Percentiles rank a stretch among this genome's conserved stretches.
Conservation (phyloP, 805 yeast genomes). For the Zygotorulaspora danielsina region DNA sequence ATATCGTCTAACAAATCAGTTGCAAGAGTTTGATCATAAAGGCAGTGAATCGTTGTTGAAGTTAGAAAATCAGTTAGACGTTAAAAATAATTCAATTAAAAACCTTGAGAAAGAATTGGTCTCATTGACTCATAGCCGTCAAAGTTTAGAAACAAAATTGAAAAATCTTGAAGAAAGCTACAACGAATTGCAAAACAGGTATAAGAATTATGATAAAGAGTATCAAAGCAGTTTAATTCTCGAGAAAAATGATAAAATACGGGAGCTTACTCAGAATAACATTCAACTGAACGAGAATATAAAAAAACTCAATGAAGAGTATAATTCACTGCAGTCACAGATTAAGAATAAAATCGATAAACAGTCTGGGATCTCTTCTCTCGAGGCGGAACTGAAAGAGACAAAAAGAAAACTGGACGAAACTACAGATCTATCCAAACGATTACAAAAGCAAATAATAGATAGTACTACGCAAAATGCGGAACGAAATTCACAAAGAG, state of each 20-base stretch:
- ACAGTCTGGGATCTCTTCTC: not conserved
- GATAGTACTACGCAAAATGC: slow-evolving; percentile 22
- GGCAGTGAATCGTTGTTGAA: slow-evolving; percentile 14
- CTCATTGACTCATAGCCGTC: slow-evolving; percentile 2
- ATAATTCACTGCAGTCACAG: slow-evolving; percentile 12
- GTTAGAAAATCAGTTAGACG: slow-evolving; percentile 14
- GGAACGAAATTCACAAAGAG: slow-evolving; percentile 17
- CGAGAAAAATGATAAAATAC: slow-evolving; percentile 3
- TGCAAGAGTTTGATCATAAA: slow-evolving; percentile 21
- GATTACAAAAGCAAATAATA: slow-evolving; percentile 20
- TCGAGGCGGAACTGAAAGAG: slow-evolving; percentile 9
- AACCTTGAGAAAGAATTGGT: slow-evolving; percentile 10
- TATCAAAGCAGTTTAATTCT: not conserved
- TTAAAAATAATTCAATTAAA: slow-evolving; percentile 8
- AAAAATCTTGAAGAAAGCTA: slow-evolving; percentile 2
- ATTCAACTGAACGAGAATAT: slow-evolving; percentile 7
- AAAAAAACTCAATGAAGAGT: slow-evolving; percentile 8
- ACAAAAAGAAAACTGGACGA: slow-evolving; percentile 8
- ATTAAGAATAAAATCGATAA: not conserved
- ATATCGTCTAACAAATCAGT: slow-evolving; percentile 15
- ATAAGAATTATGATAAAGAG: slow-evolving; percentile 1
- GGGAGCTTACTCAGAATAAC: slow-evolving; percentile 8
- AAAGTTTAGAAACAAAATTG: slow-evolving; percentile 6
- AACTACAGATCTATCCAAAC: slow-evolving; percentile 7
- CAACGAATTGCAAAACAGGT: not conserved